Conservation (phyloP, 805 yeast genomes). For the Candida easanensis region DNA sequence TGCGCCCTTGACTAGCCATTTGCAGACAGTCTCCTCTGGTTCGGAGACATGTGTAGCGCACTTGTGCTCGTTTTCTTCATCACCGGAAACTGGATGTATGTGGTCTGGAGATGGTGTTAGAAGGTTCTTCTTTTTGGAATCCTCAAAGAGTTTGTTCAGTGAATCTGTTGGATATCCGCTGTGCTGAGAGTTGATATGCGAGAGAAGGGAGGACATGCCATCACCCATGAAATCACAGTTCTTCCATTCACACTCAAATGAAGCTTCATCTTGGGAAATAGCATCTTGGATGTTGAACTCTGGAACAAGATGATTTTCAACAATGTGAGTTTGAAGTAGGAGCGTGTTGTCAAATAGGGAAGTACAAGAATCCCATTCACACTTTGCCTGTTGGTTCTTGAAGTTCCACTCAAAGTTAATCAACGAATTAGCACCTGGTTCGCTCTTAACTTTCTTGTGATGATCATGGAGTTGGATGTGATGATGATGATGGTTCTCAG, state of each 20-base stretch:
- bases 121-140: background rate
- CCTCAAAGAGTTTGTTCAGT: background rate
- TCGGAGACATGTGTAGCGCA: background rate
- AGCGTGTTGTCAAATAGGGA: constrained; percentile 37
- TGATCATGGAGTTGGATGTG: constrained; percentile 36
- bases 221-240: constrained; percentile 59
- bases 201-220: constrained; percentile 51
- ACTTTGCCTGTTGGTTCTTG: constrained; percentile 41
- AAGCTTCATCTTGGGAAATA: background rate
- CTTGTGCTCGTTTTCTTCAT: background rate
- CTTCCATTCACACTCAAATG: constrained; percentile 65
- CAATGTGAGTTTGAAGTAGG: constrained; percentile 50
- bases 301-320: constrained; percentile 43
- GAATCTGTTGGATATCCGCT: constrained; percentile 23
- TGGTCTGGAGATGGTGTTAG: constrained; percentile 8
- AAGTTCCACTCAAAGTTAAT: constrained; percentile 29
- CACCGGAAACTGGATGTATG: background rate
- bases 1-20: constrained; percentile 18
- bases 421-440: constrained; percentile 2
- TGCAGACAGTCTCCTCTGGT: constrained; percentile 23
- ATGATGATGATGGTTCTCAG: constrained; percentile 37
- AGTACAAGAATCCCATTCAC: constrained; percentile 71
- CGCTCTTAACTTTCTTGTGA: constrained; percentile 24
- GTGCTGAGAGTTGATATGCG: constrained; percentile 55
- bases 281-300: constrained; percentile 12